These are phyloP conservation scores for Calonectria fujianensis DNA, from an alignment of 2,329 filamentous ascomycete species.

Conservation along the genomic window DNA sequence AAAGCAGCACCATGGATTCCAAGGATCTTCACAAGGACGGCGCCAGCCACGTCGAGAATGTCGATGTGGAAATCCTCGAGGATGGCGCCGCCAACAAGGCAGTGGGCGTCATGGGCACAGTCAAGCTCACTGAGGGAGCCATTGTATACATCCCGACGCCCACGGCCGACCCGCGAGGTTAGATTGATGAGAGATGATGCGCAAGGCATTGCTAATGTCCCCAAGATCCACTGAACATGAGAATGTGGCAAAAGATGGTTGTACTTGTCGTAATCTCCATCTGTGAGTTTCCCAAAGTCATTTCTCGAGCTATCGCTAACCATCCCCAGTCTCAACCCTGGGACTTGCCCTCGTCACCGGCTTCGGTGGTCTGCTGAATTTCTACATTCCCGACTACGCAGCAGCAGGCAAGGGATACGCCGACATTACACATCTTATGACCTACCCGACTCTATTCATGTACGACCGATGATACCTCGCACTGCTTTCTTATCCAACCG, in stretches of 20 bases:
- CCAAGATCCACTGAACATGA: constrained; percentile 50
- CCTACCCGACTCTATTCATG: constrained; percentile 42
- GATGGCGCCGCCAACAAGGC: constrained; percentile 46
- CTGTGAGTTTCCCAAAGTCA: constrained; percentile 25
- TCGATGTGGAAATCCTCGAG: constrained; percentile 44
- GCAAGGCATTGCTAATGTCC: constrained; percentile 15
- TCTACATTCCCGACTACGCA: constrained; percentile 41
- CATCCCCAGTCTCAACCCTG: constrained; percentile 34
- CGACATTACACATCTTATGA: constrained; percentile 44
- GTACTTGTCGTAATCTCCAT: constrained; percentile 48
- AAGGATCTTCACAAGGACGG: constrained; percentile 40
- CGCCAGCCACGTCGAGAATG: constrained; percentile 46
- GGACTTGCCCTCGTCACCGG: constrained; percentile 39
- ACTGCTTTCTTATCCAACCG: too few relatives aligned
- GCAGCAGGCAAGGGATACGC: constrained; percentile 38
- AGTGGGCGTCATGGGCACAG: constrained; percentile 48
- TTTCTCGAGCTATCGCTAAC: neutral
- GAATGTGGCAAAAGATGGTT: constrained; percentile 49
- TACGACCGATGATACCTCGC: neutral
- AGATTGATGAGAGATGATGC: neutral
- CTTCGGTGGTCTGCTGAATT: constrained; percentile 42
- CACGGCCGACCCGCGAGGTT: constrained; percentile 45
- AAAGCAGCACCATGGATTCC: constrained; percentile 42
- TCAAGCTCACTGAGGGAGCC: constrained; percentile 46
- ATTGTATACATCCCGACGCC: constrained; percentile 48